Conservation (phyloP, 176 grass and related monocot genomes). For the Canna indica region DNA sequence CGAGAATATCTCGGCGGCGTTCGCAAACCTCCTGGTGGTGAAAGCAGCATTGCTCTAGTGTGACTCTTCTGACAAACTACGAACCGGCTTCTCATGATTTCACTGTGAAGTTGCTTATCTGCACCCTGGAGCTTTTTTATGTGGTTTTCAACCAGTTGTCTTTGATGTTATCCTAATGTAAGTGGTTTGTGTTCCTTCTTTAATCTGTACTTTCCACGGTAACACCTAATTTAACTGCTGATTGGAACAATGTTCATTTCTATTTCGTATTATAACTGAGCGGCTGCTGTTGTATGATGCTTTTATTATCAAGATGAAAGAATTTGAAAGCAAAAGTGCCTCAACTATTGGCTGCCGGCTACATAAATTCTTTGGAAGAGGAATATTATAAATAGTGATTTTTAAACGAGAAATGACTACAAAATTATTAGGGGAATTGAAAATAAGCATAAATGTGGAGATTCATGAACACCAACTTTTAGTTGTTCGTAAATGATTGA, state of each 20-base stretch:
- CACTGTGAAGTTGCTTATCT: neutral
- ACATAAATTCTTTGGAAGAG: no score
- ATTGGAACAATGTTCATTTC: neutral
- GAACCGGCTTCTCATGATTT: neutral
- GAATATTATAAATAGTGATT: no score
- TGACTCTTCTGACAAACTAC: neutral
- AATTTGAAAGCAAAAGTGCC: neutral
- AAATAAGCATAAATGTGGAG: no score
- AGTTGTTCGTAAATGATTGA: no score
- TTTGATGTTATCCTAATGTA: neutral
- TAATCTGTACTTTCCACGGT: neutral
- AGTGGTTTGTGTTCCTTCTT: neutral
- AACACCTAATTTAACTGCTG: neutral
- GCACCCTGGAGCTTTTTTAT: neutral
- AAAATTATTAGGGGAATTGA: no score
- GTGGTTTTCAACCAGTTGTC: neutral
- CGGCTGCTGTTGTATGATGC: neutral
- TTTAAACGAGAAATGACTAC: no score
- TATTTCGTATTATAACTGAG: neutral
- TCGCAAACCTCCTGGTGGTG: neutral
- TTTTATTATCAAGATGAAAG: neutral
- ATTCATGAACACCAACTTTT: no score
- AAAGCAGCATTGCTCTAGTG: constrained; percentile 1
- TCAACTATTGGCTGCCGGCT: no score
- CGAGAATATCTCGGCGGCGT: neutral